phyloP scores from a whole-genome alignment of 306 rosid genomes.

The Dryas drummondii region DNA sequence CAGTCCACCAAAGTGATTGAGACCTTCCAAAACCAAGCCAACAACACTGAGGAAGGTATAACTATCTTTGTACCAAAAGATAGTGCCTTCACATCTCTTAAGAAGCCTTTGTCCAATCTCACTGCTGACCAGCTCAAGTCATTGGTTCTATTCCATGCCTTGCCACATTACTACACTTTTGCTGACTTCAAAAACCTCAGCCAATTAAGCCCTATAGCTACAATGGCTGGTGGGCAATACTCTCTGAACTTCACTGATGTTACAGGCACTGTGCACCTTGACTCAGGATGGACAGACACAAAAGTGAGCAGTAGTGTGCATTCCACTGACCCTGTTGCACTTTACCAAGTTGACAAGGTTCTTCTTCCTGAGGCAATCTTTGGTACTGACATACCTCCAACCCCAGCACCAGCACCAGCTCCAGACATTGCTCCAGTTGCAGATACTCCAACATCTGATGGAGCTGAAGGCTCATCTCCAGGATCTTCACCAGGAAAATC shows the following conservation, averaged over 20 bases:
- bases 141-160: constrained; percentile 73
- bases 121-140: constrained; percentile 66
- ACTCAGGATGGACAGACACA: constrained; percentile 80
- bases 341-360: constrained; percentile 74
- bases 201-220: constrained; percentile 49
- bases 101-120: constrained; percentile 65
- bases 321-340: constrained; percentile 78
- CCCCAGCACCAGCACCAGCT: constrained; percentile 81
- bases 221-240: constrained; percentile 80
- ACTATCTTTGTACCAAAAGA: constrained; percentile 88
- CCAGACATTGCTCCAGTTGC: constrained; percentile 72
- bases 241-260: constrained; percentile 72
- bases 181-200: constrained; percentile 78
- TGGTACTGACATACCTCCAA: constrained; percentile 80
- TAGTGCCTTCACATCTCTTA: constrained; percentile 53
- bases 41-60: constrained; percentile 84
- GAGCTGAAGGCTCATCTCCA: constrained; percentile 46
- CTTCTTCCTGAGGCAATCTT: constrained; percentile 88
- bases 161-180: constrained; percentile 77
- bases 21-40: constrained; percentile 92
- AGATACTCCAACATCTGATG: constrained; percentile 51
- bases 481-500: constrained; percentile 48
- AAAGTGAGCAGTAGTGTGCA: constrained; percentile 82
- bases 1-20: constrained; percentile 80
- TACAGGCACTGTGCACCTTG: constrained; percentile 57